Evolutionary conservation across 1,139 yeast genomes (phyloP).

Genomic region (Suhomyces panamericanus): DNA sequence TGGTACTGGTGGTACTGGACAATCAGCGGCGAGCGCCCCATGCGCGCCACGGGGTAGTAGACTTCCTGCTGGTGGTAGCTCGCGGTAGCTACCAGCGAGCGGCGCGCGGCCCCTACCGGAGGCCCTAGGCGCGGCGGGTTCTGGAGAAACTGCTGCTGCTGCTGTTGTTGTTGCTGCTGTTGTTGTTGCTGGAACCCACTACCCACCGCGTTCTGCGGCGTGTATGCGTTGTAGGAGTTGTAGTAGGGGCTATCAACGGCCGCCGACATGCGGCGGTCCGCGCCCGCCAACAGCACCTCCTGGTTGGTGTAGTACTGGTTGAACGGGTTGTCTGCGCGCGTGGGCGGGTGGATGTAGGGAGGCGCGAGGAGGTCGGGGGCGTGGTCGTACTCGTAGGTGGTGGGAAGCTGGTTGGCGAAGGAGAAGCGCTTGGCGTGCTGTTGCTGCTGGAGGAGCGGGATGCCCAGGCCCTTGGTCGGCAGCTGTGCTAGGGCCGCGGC

Average conservation of each 20-base stretch:
- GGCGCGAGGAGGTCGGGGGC: constrained; percentile 21
- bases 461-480: constrained; percentile 15
- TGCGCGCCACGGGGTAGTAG: constrained; percentile 15
- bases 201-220: constrained; percentile 4
- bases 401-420: constrained; percentile 50
- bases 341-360: constrained; percentile 46
- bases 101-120: constrained; percentile 13
- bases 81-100: constrained; percentile 16
- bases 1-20: constrained; percentile 43
- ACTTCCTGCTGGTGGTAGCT: background rate
- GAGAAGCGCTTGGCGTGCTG: constrained; percentile 45
- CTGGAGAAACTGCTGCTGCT: constrained; percentile 16
- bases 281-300: constrained; percentile 31
- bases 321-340: constrained; percentile 51
- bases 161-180: no score
- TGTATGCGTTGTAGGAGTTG: constrained; percentile 12
- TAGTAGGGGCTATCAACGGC: constrained; percentile 36
- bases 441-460: constrained; percentile 12
- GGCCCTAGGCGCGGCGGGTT: constrained; percentile 10
- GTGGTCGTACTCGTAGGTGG: constrained; percentile 49
- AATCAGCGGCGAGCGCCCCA: constrained; percentile 38
- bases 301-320: constrained; percentile 46
- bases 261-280: constrained; percentile 46
- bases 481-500: constrained; percentile 12
- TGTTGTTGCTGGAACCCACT: no score